Evolutionary conservation across 371 early-diverging fungal genomes (phyloP).

Genomic region (Mucor irregularis): DNA sequence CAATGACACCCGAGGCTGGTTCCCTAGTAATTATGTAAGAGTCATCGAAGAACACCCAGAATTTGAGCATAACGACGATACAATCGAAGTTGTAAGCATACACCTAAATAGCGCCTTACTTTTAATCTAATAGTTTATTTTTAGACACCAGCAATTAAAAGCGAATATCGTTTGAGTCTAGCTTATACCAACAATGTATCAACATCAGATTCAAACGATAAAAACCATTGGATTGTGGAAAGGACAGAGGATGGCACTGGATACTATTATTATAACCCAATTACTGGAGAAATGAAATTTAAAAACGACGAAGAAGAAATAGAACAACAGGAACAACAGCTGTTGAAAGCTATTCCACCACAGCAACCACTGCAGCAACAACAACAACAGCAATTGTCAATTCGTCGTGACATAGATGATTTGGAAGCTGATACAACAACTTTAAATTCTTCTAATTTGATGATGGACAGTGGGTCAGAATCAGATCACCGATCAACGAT

Average conservation of each 20-base stretch:
- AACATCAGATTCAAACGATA: conserved; percentile 17
- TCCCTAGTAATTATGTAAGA: conserved; percentile 81
- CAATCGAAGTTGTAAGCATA: no score
- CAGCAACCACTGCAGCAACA: neutral
- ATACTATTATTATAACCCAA: conserved; percentile 44
- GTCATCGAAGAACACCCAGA: conserved; percentile 28
- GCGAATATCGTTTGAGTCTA: conserved; percentile 21
- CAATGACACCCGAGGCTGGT: conserved; percentile 78
- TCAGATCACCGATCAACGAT: conserved; percentile 2
- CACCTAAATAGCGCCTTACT: no score
- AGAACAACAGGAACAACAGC: neutral
- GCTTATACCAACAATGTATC: conserved; percentile 1
- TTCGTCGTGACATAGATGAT: no score
- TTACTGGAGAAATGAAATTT: conserved; percentile 46
- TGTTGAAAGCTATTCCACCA: no score
- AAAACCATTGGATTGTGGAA: conserved; percentile 38
- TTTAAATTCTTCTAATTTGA: neutral
- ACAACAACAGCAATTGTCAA: no score
- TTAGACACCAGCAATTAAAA: neutral
- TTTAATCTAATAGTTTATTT: no score
- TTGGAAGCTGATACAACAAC: no score
- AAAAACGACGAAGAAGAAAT: neutral
- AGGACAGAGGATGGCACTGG: conserved; percentile 51
- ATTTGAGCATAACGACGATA: no score
- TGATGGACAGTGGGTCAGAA: conserved; percentile 9